phyloP scores from a whole-genome alignment of 192 early-diverging fungal genomes.

The Linnemannia schmuckeri region DNA sequence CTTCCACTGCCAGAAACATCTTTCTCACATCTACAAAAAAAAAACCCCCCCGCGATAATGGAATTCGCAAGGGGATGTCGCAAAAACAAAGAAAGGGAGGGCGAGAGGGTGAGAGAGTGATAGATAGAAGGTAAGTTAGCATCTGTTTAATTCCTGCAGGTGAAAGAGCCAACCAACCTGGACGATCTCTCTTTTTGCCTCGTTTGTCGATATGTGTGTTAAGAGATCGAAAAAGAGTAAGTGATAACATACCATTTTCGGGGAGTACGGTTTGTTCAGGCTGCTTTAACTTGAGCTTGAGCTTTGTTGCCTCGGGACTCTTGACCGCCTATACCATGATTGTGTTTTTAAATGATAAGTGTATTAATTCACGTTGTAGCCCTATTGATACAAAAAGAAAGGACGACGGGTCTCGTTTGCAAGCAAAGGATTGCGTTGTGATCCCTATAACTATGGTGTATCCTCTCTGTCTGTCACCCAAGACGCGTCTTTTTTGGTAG shows the following conservation, averaged over 20 bases:
- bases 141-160: neutral
- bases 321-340: slow-evolving; percentile 23
- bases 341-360: neutral
- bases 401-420: neutral
- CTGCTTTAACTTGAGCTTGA: slow-evolving; percentile 55
- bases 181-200: too few species aligned
- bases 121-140: neutral
- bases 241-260: slow-evolving; percentile 29
- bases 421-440: neutral
- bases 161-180: neutral
- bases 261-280: slow-evolving; percentile 38
- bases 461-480: neutral
- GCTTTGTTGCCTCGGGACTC: slow-evolving; percentile 39
- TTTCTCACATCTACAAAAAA: slow-evolving; percentile 32
- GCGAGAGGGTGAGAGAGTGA: neutral
- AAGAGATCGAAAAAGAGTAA: neutral
- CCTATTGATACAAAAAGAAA: neutral
- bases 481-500: slow-evolving; percentile 7
- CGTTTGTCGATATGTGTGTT: neutral
- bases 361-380: neutral
- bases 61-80: neutral
- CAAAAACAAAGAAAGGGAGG: neutral
- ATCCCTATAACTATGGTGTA: neutral
- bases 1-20: slow-evolving; percentile 42
- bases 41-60: neutral